Conservation (phyloP, 2,329 filamentous ascomycete species). For the Diaporthe australafricana region DNA sequence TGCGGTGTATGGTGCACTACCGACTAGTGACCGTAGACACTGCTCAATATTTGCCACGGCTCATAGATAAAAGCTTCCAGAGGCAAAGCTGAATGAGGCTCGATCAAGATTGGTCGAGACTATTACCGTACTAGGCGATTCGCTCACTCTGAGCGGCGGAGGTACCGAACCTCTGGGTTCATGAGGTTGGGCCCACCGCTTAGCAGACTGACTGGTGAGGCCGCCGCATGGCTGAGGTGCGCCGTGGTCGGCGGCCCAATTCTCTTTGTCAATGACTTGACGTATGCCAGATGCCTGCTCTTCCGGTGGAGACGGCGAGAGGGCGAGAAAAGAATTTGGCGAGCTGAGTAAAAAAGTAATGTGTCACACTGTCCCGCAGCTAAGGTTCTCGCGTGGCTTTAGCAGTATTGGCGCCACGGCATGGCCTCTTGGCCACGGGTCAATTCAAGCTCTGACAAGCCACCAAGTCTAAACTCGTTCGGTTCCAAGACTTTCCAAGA, state of each 20-base stretch:
- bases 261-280: not conserved
- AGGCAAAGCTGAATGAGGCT: not conserved
- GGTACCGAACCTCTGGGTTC: not conserved
- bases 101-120: not conserved
- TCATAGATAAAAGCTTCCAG: not conserved
- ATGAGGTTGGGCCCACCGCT: not conserved
- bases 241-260: slow-evolving; percentile 1
- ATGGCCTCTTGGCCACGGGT: slow-evolving; percentile 16
- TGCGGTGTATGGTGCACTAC: not conserved
- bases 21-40: not conserved
- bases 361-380: slow-evolving; percentile 17
- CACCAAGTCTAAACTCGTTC: slow-evolving; percentile 15
- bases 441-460: slow-evolving; percentile 21
- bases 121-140: not conserved
- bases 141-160: not conserved
- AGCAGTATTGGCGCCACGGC: slow-evolving; percentile 21
- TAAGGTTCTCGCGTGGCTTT: slow-evolving; percentile 25
- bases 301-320: not conserved
- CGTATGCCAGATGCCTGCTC: not conserved
- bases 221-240: slow-evolving; percentile 11
- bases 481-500: slow-evolving; percentile 30
- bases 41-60: not conserved
- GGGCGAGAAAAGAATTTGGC: not conserved
- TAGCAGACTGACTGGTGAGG: slow-evolving; percentile 3
- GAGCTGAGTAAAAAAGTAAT: slow-evolving; percentile 20